Base-by-base conservation (phyloP, 75 land plant genomes). In the Pinus taeda region DNA sequence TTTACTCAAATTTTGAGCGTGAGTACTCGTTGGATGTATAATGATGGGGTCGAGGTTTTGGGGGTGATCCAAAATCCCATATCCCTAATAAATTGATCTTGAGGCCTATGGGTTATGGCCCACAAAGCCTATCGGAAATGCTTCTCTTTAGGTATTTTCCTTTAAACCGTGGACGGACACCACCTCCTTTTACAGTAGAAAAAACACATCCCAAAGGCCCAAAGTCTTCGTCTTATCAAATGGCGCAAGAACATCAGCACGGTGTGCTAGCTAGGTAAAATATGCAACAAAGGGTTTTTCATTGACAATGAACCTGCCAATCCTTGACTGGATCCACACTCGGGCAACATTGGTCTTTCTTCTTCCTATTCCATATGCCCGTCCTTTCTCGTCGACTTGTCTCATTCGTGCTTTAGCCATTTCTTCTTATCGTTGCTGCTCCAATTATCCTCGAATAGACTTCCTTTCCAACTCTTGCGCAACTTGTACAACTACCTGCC, bases 151-250 rank as follows among this genome's bases (percentile, higher is more conserved):
- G n/a, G n/a, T n/a, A n/a, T n/a, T n/a, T n/a, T n/a, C n/a, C n/a
- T n/a, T n/a, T n/a, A n/a, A n/a, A n/a, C n/a, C n/a, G n/a, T n/a
- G n/a, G n/a, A n/a, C n/a, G 79, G 22, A 82, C 66, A 59, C 99
- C 99, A 74, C 97, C 99, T 37, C 99, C 99, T 76, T 92, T 94
- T 17, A 96, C 97, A 71, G 90, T 92, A 91, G 87, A 6, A 69
- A 74, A 29, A 92, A n/a, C n/a, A n/a, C 83, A 79, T 96, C 93
- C 87, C 87, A 94, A 64, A 79, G 82, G 22, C 99, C 99, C 71
- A 96, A 74, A 30, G 95, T 92, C 65, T 92, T 86, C 24, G 99
- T 96, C 70, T 81, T 87, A 60, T 82, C 55, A 70, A 94, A 92
- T 56, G 97, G 97, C 24, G 87, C 85, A 63, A 96, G 87, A 75